Conservation (phyloP, 169 alveolate species). For the Cryptosporidium andersoni region DNA sequence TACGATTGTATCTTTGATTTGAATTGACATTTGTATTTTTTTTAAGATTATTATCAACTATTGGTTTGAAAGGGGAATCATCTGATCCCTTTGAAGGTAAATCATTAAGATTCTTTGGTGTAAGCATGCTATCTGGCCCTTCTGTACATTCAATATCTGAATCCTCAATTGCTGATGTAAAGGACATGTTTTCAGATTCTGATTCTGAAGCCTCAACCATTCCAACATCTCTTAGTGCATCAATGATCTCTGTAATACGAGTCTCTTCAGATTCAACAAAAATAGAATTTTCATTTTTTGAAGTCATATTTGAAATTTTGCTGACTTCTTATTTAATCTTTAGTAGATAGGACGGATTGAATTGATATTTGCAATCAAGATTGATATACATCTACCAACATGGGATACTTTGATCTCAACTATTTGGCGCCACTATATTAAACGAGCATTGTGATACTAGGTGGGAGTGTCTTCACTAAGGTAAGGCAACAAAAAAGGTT, state of each 20-base stretch:
- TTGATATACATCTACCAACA: too few species aligned
- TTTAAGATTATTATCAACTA: neutral
- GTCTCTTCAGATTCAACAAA: slow-evolving; percentile 7
- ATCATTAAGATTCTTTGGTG: slow-evolving; percentile 5
- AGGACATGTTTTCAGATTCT: slow-evolving; percentile 61
- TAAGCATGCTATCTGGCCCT: slow-evolving; percentile 13
- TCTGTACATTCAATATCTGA: slow-evolving; percentile 59
- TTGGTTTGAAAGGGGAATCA: neutral
- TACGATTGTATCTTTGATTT: neutral
- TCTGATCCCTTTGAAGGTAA: neutral
- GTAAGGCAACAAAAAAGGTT: too few species aligned
- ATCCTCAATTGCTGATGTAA: slow-evolving; percentile 60
- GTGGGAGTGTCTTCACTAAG: too few species aligned
- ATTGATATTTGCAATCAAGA: too few species aligned
- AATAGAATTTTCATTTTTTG: too few species aligned
- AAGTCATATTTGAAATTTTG: too few species aligned
- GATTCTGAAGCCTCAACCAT: slow-evolving; percentile 50
- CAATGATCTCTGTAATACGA: slow-evolving; percentile 46
- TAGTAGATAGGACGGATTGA: too few species aligned
- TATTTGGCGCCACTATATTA: too few species aligned
- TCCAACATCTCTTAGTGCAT: slow-evolving; percentile 43
- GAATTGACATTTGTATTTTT: slow-evolving; percentile 1
- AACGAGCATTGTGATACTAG: too few species aligned
- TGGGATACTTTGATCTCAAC: too few species aligned
- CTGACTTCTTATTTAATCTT: too few species aligned